phyloP scores from a whole-genome alignment of 805 yeast genomes.

The Clavispora vitiphila region DNA sequence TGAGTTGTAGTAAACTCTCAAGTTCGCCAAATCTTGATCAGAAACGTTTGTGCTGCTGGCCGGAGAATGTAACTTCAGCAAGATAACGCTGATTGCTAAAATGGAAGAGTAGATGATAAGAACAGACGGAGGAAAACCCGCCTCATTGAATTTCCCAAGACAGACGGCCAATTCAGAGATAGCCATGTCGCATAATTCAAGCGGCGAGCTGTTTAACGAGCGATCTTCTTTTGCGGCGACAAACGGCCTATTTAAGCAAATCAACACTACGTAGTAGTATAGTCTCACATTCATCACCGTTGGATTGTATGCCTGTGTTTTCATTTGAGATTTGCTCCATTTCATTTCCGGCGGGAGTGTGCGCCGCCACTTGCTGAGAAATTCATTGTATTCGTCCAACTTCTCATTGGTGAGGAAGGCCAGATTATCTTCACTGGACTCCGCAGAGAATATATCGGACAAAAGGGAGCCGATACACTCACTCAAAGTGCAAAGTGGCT shows the following conservation, averaged over 20 bases:
- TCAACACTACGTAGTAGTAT: slow-evolving; percentile 13
- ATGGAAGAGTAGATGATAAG: slow-evolving; percentile 13
- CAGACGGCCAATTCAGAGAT: slow-evolving; percentile 11
- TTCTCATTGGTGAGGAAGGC: slow-evolving; percentile 8
- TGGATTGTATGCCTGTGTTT: slow-evolving; percentile 12
- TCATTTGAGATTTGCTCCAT: slow-evolving; percentile 10
- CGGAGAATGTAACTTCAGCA: slow-evolving; percentile 5
- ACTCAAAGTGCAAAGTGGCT: slow-evolving; percentile 13
- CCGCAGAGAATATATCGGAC: slow-evolving; percentile 13
- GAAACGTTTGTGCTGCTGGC: neutral
- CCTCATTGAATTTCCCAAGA: slow-evolving; percentile 8
- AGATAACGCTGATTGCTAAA: slow-evolving; percentile 11
- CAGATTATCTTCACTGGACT: slow-evolving; percentile 8
- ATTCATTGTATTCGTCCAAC: slow-evolving; percentile 8
- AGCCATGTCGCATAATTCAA: slow-evolving; percentile 9
- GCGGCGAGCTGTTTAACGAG: neutral
- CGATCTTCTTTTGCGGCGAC: slow-evolving; percentile 2
- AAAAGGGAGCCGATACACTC: slow-evolving; percentile 15
- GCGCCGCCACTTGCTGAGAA: slow-evolving; percentile 11
- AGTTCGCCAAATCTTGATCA: slow-evolving; percentile 3
- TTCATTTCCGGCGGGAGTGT: slow-evolving; percentile 9
- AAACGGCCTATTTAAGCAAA: slow-evolving; percentile 14
- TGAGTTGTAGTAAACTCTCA: slow-evolving; percentile 7
- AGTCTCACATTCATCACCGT: slow-evolving; percentile 14
- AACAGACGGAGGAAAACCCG: slow-evolving; percentile 9